Conservation (phyloP, 768 basidiomycete species). For the Pleurotus ostreatus region DNA sequence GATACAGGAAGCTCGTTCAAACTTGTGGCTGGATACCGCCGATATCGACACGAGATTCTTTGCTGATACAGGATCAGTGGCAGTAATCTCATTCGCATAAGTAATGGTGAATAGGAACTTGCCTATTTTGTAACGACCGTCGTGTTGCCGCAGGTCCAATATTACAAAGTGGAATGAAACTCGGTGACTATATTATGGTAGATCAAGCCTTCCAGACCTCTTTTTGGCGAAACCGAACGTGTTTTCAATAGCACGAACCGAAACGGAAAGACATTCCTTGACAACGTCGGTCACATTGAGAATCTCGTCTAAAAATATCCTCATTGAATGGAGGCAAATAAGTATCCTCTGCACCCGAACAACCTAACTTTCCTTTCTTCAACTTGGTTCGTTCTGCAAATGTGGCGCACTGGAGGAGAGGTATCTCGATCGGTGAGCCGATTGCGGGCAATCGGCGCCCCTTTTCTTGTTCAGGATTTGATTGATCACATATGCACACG, state of each 20-base stretch:
- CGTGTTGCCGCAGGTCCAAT: slow-evolving; percentile 2
- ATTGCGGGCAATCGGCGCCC: not conserved
- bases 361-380: not conserved
- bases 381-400: not conserved
- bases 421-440: not conserved
- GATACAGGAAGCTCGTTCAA: slow-evolving; percentile 6
- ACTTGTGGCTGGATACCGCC: slow-evolving; percentile 7
- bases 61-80: not conserved
- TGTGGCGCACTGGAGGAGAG: not conserved
- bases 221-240: not conserved
- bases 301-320: too few species aligned
- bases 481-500: too few species aligned
- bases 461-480: too few species aligned
- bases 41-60: not conserved
- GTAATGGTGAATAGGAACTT: not conserved
- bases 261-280: slow-evolving; percentile 1
- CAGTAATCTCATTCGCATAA: not conserved
- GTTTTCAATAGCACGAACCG: not conserved
- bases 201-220: not conserved
- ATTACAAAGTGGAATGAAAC: not conserved
- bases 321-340: not conserved
- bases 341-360: not conserved
- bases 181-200: not conserved
- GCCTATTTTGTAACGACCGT: not conserved
- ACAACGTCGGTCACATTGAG: slow-evolving; percentile 2